Evolutionary conservation across 2,329 filamentous ascomycete genomes (phyloP), one percentile per base, ranked within the genome.

Genomic region (Tolypocladium tropicale): DNA sequence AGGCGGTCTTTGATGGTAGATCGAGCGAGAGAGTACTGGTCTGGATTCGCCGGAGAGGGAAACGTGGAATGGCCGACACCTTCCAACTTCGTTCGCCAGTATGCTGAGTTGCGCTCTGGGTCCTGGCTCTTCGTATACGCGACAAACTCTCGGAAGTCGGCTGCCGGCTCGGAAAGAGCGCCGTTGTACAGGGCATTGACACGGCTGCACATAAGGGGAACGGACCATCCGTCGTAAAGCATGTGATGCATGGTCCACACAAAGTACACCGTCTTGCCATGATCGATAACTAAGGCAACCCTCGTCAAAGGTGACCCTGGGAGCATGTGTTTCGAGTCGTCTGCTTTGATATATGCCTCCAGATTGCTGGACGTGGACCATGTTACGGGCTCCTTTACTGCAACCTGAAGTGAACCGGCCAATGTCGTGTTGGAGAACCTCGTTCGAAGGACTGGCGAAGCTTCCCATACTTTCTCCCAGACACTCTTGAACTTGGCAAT

Each of bases 401-500:
- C 57, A 23, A 36, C 53, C 16, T 58, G 57, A 10, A 58, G 39
- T 7, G 53, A 54, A 14, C 53, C 53, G 16, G 53, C 41, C 39
- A 23, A 48, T 4, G 41, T n/a, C 14, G 37, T 39, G 37, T 48
- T 49, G 10, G 41, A 21, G 32, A 54, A 54, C 21, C 53, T 46
- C 6, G 53, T 54, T n/a, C 53, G 53, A 25, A 54, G 32, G 21
- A 54, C 34, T 12, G 53, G 41, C 2, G 53, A 46, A 16, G 33
- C 53, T 30, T 36, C 5, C 32, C 30, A 53, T 18, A 58, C 46
- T 32, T 10, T 11, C 25, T 59, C 56, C 68, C 67, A 70, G 3
- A 68, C 65, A 1, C 57, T 50, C 56, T 65, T 62, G 59, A 70
- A 68, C 4, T 52, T 53, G 9, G 36, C 53, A 37, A 66, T 18